phyloP scores from a whole-genome alignment of 1,139 yeast species.

The Blastobotrys serpentis region DNA sequence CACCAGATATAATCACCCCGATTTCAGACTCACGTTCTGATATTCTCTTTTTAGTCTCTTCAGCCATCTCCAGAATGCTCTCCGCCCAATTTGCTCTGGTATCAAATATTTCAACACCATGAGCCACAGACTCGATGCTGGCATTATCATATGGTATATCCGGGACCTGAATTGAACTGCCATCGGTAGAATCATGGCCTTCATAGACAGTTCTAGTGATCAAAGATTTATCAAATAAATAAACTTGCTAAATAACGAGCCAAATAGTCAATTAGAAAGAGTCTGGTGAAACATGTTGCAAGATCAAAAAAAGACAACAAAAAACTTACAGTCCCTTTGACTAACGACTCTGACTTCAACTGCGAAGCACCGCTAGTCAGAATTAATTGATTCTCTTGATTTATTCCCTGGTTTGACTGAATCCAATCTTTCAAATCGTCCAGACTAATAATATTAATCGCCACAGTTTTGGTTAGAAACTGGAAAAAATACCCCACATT shows the following conservation, averaged over 20 bases:
- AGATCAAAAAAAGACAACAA: not conserved
- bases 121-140: slow-evolving; percentile 5
- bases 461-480: not conserved
- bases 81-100: slow-evolving; percentile 22
- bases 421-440: slow-evolving; percentile 48
- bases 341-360: slow-evolving; percentile 32
- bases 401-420: slow-evolving; percentile 22
- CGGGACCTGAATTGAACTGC: not conserved
- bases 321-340: slow-evolving; percentile 24
- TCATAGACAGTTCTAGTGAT: slow-evolving; percentile 15
- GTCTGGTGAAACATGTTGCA: too few species aligned
- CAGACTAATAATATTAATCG: slow-evolving; percentile 11
- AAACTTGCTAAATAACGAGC: slow-evolving; percentile 25
- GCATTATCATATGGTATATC: slow-evolving; percentile 1
- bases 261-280: too few species aligned
- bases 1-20: slow-evolving; percentile 31
- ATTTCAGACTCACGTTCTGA: slow-evolving; percentile 22
- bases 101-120: slow-evolving; percentile 11
- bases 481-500: not conserved
- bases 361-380: slow-evolving; percentile 33
- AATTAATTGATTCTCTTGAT: slow-evolving; percentile 31
- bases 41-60: slow-evolving; percentile 14
- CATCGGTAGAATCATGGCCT: not conserved
- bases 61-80: slow-evolving; percentile 17
- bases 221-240: slow-evolving; percentile 31